Conservation (phyloP, 176 grass and related monocot genomes). For the Puya raimondii region DNA sequence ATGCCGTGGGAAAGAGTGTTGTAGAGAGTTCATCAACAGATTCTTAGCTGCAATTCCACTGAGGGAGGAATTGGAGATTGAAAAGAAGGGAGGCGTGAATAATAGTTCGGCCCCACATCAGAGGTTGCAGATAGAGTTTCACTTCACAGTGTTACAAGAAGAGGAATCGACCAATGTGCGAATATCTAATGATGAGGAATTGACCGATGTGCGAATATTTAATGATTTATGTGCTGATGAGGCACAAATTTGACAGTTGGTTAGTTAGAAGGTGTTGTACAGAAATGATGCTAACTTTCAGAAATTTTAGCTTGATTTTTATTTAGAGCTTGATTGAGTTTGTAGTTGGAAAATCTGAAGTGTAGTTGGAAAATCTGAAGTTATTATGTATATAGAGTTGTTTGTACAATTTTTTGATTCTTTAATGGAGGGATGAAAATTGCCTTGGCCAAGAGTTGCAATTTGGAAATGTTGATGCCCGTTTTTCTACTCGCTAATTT, state of each 20-base stretch:
- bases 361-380: not conserved
- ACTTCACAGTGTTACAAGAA: slow-evolving; percentile 40
- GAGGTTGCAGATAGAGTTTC: slow-evolving; percentile 96
- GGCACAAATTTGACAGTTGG: no score
- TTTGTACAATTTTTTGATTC: no score
- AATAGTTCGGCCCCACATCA: slow-evolving; percentile 41
- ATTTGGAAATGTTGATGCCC: no score
- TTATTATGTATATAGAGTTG: no score
- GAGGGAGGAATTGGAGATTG: slow-evolving; percentile 79
- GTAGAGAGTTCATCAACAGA: slow-evolving; percentile 89
- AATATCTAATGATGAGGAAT: not conserved
- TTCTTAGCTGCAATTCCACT: slow-evolving; percentile 88
- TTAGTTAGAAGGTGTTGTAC: not conserved
- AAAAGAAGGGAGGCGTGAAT: slow-evolving; percentile 35
- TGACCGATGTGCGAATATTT: no score
- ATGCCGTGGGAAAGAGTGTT: slow-evolving; percentile 81
- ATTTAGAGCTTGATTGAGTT: not conserved
- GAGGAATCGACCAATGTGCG: not conserved
- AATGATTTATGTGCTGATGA: no score
- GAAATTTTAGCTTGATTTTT: no score
- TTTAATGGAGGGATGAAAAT: no score
- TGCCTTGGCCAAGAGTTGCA: no score
- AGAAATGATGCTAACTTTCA: not conserved
- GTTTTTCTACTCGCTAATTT: no score
- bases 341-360: not conserved